Evolutionary conservation across 2,329 filamentous ascomycete species (phyloP).

Genomic region (Sporothrix protearum): DNA sequence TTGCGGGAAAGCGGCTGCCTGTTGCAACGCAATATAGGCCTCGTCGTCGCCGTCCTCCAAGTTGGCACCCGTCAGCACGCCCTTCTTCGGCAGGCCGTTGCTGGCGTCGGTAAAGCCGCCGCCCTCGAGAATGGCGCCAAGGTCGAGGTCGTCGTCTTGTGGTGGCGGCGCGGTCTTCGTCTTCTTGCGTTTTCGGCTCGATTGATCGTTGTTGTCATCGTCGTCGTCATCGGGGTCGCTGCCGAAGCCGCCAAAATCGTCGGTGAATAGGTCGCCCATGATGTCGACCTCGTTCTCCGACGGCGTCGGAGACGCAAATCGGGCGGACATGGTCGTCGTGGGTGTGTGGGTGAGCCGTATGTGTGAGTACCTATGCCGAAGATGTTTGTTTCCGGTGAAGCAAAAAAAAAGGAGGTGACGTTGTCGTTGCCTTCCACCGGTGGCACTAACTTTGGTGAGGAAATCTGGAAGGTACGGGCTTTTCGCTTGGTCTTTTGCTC

Average conservation of each 20-base stretch:
- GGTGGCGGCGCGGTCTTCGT: slow-evolving; percentile 29
- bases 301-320: slow-evolving; percentile 72
- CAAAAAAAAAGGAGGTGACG: neutral
- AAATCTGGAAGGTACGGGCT: neutral
- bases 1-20: slow-evolving; percentile 87
- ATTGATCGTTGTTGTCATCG: slow-evolving; percentile 36
- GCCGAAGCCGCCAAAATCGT: slow-evolving; percentile 38
- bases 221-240: slow-evolving; percentile 49
- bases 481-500: neutral
- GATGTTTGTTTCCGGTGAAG: neutral
- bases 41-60: slow-evolving; percentile 67
- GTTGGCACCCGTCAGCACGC: slow-evolving; percentile 47
- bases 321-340: slow-evolving; percentile 58
- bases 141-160: slow-evolving; percentile 51
- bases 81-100: slow-evolving; percentile 13
- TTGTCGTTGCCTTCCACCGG: neutral
- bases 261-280: slow-evolving; percentile 68
- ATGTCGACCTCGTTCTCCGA: slow-evolving; percentile 95
- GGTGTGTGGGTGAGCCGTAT: neutral
- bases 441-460: neutral
- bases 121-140: slow-evolving; percentile 59
- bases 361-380: neutral
- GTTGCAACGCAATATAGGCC: slow-evolving; percentile 83
- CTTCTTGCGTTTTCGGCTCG: slow-evolving; percentile 32
- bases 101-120: slow-evolving; percentile 43